Conservation (phyloP, 371 early-diverging fungal species). For the Chytridiales sp. region DNA sequence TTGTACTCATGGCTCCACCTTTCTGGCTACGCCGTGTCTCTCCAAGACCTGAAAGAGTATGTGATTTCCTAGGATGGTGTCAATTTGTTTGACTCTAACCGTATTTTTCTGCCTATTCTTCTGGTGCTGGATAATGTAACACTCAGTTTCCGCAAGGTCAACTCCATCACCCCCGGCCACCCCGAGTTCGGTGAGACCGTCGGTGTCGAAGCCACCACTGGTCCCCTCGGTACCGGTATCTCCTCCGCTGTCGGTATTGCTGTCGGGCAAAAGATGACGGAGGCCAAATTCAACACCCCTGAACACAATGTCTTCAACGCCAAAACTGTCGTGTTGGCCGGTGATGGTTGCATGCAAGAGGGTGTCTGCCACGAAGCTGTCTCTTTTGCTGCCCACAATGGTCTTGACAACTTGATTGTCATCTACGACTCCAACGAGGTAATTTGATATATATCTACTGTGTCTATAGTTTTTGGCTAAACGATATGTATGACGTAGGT, state of each 20-base stretch:
- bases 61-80: not conserved
- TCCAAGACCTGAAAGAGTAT: constrained; percentile 86
- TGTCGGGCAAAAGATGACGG: constrained; percentile 84
- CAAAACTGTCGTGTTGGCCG: constrained; percentile 85
- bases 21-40: constrained; percentile 80
- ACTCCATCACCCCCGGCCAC: constrained; percentile 92
- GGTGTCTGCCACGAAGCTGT: constrained; percentile 97
- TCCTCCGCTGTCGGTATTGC: constrained; percentile 97
- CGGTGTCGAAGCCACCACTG: constrained; percentile 98
- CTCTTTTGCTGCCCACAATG: constrained; percentile 95
- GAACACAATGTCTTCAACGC: constrained; percentile 82
- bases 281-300: constrained; percentile 87
- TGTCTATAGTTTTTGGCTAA: not conserved
- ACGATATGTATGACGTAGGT: constrained; percentile 8
- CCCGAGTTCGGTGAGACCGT: constrained; percentile 81
- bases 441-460: not conserved
- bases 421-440: constrained; percentile 97
- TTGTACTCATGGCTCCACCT: constrained; percentile 94
- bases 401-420: constrained; percentile 93
- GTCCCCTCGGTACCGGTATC: constrained; percentile 98
- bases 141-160: constrained; percentile 80
- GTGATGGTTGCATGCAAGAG: constrained; percentile 99
- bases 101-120: not conserved
- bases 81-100: not conserved
- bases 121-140: too few relatives aligned